These are phyloP conservation scores for Dactylis glomerata DNA, from an alignment of 176 grass and related monocot genomes.

Conservation along the genomic window DNA sequence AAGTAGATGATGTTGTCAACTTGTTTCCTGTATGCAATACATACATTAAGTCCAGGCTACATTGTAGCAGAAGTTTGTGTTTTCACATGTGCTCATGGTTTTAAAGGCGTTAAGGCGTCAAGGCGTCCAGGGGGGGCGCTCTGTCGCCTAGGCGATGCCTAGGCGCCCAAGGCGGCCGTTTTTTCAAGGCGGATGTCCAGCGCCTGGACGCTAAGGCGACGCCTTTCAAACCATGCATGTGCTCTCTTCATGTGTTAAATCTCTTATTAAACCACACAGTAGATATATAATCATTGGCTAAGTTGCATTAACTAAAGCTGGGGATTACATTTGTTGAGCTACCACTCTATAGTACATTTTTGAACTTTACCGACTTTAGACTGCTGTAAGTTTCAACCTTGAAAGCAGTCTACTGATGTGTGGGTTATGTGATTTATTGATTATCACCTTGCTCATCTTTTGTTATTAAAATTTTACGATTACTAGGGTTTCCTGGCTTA, in stretches of 20 bases:
- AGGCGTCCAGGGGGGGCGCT: no score
- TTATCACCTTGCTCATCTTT: neutral
- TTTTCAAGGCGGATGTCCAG: no score
- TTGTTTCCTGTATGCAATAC: neutral
- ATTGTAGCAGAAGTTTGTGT: neutral
- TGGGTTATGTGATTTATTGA: neutral
- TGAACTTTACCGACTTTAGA: neutral
- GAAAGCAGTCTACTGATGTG: neutral
- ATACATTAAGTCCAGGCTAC: neutral
- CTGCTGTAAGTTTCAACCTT: neutral
- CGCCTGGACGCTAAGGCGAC: no score
- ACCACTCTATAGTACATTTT: neutral
- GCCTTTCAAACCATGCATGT: no score
- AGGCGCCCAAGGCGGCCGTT: no score
- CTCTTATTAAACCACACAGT: neutral
- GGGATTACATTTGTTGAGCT: neutral
- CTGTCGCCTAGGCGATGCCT: no score
- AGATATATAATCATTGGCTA: neutral
- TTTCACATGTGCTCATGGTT: neutral
- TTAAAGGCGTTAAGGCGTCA: no score
- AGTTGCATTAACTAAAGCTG: neutral
- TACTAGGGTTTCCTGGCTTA: neutral
- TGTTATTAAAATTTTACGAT: neutral
- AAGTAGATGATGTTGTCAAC: neutral
- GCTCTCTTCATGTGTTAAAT: neutral